Evolutionary conservation across 257 asterid genomes (phyloP).

Genomic region (Solanum paucissectum): DNA sequence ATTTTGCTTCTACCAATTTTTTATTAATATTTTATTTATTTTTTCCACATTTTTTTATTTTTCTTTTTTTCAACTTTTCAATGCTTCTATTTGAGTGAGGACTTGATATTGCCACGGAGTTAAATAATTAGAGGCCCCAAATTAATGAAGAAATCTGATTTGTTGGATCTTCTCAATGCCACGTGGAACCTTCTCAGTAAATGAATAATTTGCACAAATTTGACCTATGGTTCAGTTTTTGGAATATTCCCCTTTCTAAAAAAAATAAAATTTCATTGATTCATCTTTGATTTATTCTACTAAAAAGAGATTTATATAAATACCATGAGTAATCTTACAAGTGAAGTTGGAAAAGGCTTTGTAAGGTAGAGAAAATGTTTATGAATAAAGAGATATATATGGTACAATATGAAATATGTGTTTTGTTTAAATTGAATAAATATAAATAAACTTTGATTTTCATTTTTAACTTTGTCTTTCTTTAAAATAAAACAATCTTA

Average conservation of each 20-base stretch:
- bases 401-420: too few species aligned
- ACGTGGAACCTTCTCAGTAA: background rate
- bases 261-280: too few species aligned
- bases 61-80: background rate
- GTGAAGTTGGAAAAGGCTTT: too few species aligned
- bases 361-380: too few species aligned
- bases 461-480: too few species aligned
- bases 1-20: background rate
- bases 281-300: too few species aligned
- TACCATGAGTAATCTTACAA: too few species aligned
- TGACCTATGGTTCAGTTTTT: background rate
- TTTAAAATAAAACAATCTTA: too few species aligned
- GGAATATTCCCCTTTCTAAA: background rate
- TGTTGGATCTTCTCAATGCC: background rate
- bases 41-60: background rate
- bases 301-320: too few species aligned
- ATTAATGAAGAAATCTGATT: background rate
- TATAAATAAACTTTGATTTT: too few species aligned
- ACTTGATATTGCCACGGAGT: background rate
- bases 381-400: too few species aligned
- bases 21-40: background rate
- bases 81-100: background rate
- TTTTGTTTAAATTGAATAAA: too few species aligned
- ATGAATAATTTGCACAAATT: background rate
- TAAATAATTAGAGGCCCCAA: background rate